Evolutionary conservation across 306 rosid genomes (phyloP), one percentile per base, ranked within the genome.

Genomic region (Casuarina equisetifolia): DNA sequence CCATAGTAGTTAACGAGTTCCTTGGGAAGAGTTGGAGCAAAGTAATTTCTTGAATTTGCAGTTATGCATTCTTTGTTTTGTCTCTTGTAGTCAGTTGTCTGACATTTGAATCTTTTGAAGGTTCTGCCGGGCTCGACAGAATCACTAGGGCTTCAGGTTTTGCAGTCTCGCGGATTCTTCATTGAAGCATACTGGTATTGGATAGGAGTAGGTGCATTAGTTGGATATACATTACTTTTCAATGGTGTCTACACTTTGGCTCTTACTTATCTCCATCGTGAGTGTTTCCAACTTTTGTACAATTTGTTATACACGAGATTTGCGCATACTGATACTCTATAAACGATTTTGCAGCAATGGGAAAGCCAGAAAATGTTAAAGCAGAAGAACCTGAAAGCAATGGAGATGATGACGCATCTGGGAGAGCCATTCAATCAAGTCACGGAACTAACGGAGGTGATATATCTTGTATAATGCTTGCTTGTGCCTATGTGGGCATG

Each of bases 11-110:
- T 32, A 89, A 89, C 76, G 93, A 89, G 74, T 87, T 89, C 81
- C 88, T 89, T 49, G 93, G 93, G 42, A 9, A 85, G 7, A 83
- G 82, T 78, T 89, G 93, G 93, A 73, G 76, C 69, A 72, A 76
- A 0, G 93, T 89, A 84, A 83, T 69, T 61, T 82, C 80, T 75
- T 78, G 19, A 77, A 53, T 52, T 74, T 44, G 48, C 4, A 44
- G 59, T 72, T 77, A 42, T n/a, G 32, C 36, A 59, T 73, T 84
- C 12, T 15, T 76, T 54, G 78, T 0, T 2, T 49, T 35, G 4
- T 51, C 32, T 38, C 2, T 42, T 3, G 42, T 66, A 17, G 16
- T 25, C 32, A 0, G 32, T 66, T 39, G 20, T 8, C 1, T 66
- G 71, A 66, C 46, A 66, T 3, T 17, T 66, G 71, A 16, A 16